Base-by-base conservation (phyloP, 2,329 filamentous ascomycete species). In the Botrytis elliptica region DNA sequence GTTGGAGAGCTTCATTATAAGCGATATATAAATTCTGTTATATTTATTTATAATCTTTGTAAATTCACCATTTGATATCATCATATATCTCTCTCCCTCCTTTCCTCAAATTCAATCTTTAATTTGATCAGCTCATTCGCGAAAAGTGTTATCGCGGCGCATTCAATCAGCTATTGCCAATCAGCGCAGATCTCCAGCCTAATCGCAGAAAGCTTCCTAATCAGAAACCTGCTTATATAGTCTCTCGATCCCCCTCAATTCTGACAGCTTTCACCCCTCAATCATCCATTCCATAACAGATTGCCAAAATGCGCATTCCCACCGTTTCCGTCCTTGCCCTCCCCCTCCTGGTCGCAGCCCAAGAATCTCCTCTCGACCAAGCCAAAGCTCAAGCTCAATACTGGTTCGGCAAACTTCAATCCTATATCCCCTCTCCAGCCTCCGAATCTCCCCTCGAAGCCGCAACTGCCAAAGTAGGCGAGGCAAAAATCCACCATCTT, bases 321-420 rank as follows among this genome's bases (percentile, higher is more conserved):
- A 80, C 82, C 73, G 81, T 85, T 76, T 77, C 86, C 72, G 79
- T 87, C 70, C 83, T 89, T 79, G 86, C 86, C 66, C 84, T 91
- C 81, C 88, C 89, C 77, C 82, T 88, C 25, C 83, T 91, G 77
- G 85, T 84, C 67, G 84, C 83, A 49, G 86, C 85, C 40, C 86
- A 89, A 75, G 85, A 85, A 85, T 76, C 84, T 84, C 77, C 84
- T 83, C 69, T 85, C 74, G 85, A 85, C 70, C 85, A 90, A 81
- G 89, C 89, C 82, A 86, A 88, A 82, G 89, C 88, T 52, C 88
- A 90, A 80, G 88, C 90, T 82, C 87, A 90, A 79, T 86, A 87
- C 81, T 85, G 93, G 78, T 83, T 92, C 75, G 88, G 90, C 80
- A 88, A 89, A 81, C 82, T 88, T 71, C 86, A 86, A 79, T 85